These are phyloP conservation scores for Entoloma clypeatum DNA, from an alignment of 1,284 basidiomycete genomes.

Conservation along the genomic window DNA sequence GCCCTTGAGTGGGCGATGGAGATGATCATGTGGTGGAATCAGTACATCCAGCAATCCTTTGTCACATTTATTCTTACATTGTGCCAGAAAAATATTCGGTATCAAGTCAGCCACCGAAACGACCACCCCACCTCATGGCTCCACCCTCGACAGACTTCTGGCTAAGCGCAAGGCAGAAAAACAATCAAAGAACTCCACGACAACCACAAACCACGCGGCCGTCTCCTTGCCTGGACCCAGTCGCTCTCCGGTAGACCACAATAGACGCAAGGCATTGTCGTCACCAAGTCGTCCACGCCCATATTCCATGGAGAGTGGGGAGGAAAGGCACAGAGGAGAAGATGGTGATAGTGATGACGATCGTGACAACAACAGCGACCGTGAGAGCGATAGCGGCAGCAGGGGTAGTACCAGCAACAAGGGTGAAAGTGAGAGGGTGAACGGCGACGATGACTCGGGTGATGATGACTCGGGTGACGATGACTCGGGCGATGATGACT, in stretches of 20 bases:
- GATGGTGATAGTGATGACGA: not conserved
- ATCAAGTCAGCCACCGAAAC: constrained; percentile 1
- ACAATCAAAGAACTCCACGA: not conserved
- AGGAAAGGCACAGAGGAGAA: not conserved
- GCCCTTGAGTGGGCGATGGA: constrained; percentile 9
- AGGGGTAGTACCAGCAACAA: not conserved
- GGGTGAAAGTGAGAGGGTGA: not conserved
- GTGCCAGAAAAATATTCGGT: not conserved
- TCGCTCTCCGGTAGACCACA: not conserved
- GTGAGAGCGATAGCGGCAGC: not conserved
- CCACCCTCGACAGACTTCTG: not conserved
- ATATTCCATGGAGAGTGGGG: not conserved
- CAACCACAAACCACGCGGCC: not conserved
- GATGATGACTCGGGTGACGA: too few relatives aligned
- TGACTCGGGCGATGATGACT: too few relatives aligned
- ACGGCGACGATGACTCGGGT: not conserved
- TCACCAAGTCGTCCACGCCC: not conserved
- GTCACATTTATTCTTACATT: not conserved
- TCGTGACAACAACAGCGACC: not conserved
- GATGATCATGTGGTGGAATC: constrained; percentile 11
- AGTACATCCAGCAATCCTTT: not conserved
- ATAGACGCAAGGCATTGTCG: not conserved
- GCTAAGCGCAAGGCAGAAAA: not conserved
- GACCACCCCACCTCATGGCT: not conserved
- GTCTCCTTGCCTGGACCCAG: not conserved